Conservation (phyloP, 1,284 basidiomycete species). For the Cutaneotrichosporon cavernicola region DNA sequence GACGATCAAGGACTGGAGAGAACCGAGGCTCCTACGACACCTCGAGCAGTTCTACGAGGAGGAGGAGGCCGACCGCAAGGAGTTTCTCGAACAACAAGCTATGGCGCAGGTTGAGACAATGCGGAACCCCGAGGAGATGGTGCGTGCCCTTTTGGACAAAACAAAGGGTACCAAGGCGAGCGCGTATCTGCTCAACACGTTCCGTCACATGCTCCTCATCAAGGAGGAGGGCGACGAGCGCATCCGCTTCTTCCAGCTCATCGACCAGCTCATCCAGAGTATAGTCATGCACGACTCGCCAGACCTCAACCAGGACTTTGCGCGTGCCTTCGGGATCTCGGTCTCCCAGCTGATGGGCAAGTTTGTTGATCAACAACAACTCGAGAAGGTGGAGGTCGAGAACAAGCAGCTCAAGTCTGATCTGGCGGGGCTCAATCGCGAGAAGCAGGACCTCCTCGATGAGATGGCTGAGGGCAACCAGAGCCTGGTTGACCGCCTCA, state of each 20-base stretch:
- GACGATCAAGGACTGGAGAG: constrained; percentile 68
- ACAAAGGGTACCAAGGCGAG: constrained; percentile 74
- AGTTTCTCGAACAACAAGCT: constrained; percentile 75
- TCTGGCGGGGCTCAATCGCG: constrained; percentile 52
- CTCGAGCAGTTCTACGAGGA: constrained; percentile 66
- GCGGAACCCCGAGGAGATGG: constrained; percentile 80
- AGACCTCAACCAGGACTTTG: constrained; percentile 66
- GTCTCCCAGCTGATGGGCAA: constrained; percentile 85
- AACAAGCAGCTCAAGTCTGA: constrained; percentile 66
- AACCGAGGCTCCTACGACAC: constrained; percentile 63
- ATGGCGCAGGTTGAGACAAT: constrained; percentile 68
- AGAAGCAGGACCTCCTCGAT: constrained; percentile 63
- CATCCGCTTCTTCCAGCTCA: constrained; percentile 85
- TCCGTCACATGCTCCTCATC: constrained; percentile 90
- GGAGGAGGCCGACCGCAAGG: constrained; percentile 75
- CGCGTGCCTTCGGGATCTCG: constrained; percentile 80
- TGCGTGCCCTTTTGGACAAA: constrained; percentile 72
- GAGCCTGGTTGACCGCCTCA: constrained; percentile 79
- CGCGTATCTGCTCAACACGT: constrained; percentile 83
- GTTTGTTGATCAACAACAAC: constrained; percentile 86
- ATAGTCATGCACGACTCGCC: constrained; percentile 87
- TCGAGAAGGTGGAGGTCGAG: constrained; percentile 76
- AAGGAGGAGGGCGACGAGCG: constrained; percentile 80
- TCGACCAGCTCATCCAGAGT: constrained; percentile 89
- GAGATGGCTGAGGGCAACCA: constrained; percentile 77